Conservation (phyloP, 139 green algal species). For the Tetratostichococcus sp. region DNA sequence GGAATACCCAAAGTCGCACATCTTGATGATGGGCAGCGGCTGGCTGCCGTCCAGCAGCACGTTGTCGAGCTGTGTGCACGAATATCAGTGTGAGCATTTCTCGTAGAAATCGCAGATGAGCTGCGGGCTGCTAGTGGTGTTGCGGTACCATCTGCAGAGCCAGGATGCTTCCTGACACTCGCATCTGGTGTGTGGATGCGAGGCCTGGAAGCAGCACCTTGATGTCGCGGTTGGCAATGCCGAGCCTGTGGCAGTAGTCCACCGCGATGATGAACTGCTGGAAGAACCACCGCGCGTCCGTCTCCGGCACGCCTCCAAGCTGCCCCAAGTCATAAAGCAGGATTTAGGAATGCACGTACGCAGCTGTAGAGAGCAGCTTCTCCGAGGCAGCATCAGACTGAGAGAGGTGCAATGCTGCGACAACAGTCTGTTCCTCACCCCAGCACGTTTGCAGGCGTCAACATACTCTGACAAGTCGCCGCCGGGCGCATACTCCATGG, state of each 20-base stretch:
- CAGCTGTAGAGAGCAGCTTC: no score
- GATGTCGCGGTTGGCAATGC: slow-evolving; percentile 43
- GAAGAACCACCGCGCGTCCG: slow-evolving; percentile 94
- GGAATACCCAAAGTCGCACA: slow-evolving; percentile 48
- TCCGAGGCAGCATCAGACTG: no score
- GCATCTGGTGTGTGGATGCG: no score
- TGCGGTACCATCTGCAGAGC: no score
- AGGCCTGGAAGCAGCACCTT: no score
- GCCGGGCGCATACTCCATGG: slow-evolving; percentile 86
- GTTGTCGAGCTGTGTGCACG: slow-evolving; percentile 83
- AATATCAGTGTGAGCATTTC: background rate
- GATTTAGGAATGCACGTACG: no score
- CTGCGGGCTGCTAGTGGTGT: no score
- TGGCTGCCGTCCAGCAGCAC: slow-evolving; percentile 82
- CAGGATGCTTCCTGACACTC: no score
- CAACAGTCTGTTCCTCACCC: background rate
- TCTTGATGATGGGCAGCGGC: slow-evolving; percentile 45
- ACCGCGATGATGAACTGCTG: slow-evolving; percentile 87
- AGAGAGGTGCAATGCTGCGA: background rate
- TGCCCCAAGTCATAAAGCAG: slow-evolving; percentile 5
- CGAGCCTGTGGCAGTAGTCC: slow-evolving; percentile 35
- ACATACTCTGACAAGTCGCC: slow-evolving; percentile 92
- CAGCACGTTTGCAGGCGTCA: slow-evolving; percentile 41
- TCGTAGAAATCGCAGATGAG: no score
- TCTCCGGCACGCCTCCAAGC: slow-evolving; percentile 13